A percentile compares a stretch with the other conserved stretches of the same genome.
These are phyloP conservation scores for Penicillium sp. DNA, from an alignment of 2,329 filamentous ascomycete species.

Conservation along the genomic window DNA sequence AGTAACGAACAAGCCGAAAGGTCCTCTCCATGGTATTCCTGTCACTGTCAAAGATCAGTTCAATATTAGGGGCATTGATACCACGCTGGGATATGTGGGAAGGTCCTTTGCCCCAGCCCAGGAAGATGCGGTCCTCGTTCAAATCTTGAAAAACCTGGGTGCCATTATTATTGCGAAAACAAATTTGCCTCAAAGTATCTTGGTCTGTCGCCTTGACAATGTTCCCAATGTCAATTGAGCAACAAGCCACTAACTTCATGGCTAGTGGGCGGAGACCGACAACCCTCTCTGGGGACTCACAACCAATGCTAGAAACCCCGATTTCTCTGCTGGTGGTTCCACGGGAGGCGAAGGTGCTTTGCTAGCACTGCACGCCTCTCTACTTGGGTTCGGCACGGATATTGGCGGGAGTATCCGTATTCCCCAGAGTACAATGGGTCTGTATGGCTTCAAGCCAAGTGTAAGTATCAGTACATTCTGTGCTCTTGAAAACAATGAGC, in stretches of 20 bases:
- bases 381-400: constrained; percentile 53
- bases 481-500: too few relatives aligned
- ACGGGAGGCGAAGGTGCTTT: constrained; percentile 47
- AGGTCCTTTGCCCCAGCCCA: constrained; percentile 50
- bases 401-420: constrained; percentile 54
- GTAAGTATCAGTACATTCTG: constrained; percentile 22
- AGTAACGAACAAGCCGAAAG: constrained; percentile 42
- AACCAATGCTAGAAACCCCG: constrained; percentile 43
- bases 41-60: constrained; percentile 62
- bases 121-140: constrained; percentile 51
- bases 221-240: too few relatives aligned
- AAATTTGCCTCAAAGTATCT: constrained; percentile 52
- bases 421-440: constrained; percentile 48
- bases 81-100: constrained; percentile 59
- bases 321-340: constrained; percentile 49
- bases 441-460: constrained; percentile 50
- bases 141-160: constrained; percentile 50
- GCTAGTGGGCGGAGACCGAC: constrained; percentile 54
- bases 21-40: constrained; percentile 54
- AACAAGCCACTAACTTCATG: neutral
- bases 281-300: constrained; percentile 54
- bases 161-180: constrained; percentile 56
- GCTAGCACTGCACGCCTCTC: constrained; percentile 41
- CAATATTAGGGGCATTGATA: constrained; percentile 57
- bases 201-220: constrained; percentile 38